Base-by-base conservation (phyloP, 495 filamentous ascomycete genomes). In the Aspergillus cristatus region DNA sequence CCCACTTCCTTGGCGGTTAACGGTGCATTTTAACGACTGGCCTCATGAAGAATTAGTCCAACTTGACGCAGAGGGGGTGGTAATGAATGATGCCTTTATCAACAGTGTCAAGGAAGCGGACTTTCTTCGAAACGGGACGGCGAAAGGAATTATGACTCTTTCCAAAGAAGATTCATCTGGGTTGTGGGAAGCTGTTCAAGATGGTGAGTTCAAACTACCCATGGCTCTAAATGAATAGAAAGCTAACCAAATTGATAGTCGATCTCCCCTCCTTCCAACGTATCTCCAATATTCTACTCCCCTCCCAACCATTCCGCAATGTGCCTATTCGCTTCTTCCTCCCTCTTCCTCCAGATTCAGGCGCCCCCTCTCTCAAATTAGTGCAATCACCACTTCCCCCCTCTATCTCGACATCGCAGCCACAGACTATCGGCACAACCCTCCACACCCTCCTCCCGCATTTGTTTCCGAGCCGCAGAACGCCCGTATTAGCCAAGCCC, bases 31-130 rank as follows among this genome's bases (percentile, higher is more conserved):
- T 46, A 83, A 78, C 44, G 80, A 94, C 42, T 93, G 73, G 65
- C 81, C 81, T 1, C 49, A 63, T 18, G 74, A 79, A 24, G 73
- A 82, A 18, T 70, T 86, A 18, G 72, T 85, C 24, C 71, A 68
- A 12, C 70, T 81, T 12, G 82, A 86, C 47, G 58, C 57, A 1
- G 62, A 76, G 12, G 76, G 76, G 7, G 72, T 74, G 51, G 65
- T 75, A 24, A 64, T 75, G 50, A 78, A 82, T 39, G 91, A 97
- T 55, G 82, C 87, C 0, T 97, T 87, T 55, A 85, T 93, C 45
- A 95, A 98, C 49, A 82, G 78, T 44, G 86, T 93, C 42, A 99
- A 97, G 59, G 90, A 94, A 71, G 93, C 91, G 14, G 90, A 95
- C 53, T 94, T 87, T 49, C 66, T 95, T 22, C 77, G 91, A 24